A percentile compares a stretch with the other conserved stretches of the same genome.
phyloP scores from a whole-genome alignment of 257 asterid genomes.

The Perilla frutescens region DNA sequence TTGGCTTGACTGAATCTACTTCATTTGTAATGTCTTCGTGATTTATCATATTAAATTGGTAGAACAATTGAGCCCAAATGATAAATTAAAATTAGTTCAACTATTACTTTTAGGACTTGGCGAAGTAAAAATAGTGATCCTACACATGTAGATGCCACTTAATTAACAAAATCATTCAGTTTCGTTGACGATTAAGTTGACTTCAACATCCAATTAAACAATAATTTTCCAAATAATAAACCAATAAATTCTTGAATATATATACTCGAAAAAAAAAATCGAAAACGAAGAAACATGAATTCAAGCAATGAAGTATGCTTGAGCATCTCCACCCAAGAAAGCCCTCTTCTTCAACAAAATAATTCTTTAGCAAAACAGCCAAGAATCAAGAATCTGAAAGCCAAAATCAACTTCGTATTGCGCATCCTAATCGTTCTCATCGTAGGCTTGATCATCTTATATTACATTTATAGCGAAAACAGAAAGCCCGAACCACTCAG shows the following conservation, averaged over 20 bases:
- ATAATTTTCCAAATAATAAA: background rate
- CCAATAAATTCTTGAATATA: background rate
- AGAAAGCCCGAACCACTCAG: background rate
- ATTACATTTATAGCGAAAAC: constrained; percentile 10
- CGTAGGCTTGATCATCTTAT: constrained; percentile 24
- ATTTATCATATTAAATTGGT: too few species aligned
- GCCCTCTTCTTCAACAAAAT: constrained; percentile 18
- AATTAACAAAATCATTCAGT: background rate
- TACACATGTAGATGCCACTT: too few species aligned
- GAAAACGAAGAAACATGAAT: background rate
- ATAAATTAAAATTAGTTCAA: too few species aligned
- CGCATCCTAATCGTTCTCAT: constrained; percentile 23
- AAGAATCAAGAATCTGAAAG: constrained; percentile 14
- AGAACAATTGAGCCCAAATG: too few species aligned
- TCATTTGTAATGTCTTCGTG: too few species aligned
- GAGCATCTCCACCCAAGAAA: constrained; percentile 10
- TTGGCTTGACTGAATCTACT: background rate
- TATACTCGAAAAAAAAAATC: background rate
- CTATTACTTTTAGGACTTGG: too few species aligned
- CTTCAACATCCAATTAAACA: background rate
- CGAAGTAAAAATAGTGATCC: too few species aligned
- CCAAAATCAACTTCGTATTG: background rate
- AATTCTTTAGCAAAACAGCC: background rate
- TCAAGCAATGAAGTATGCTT: constrained; percentile 13
- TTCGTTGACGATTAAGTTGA: background rate